These are phyloP conservation scores for Diatrype stigma DNA, from an alignment of 2,329 filamentous ascomycete genomes.

Conservation along the genomic window DNA sequence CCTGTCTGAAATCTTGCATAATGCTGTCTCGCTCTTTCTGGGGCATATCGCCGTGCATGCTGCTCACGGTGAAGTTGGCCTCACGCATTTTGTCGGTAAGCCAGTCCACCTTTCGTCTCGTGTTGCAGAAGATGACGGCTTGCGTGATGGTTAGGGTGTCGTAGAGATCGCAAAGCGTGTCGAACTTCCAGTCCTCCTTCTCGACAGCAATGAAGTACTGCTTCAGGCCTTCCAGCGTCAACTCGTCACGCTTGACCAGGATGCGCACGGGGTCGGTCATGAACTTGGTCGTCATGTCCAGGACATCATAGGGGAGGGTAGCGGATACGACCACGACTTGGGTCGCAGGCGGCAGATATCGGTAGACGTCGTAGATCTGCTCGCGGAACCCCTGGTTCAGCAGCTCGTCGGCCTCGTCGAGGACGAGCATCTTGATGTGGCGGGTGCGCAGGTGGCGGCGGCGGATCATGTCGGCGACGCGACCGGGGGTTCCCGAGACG, in stretches of 20 bases:
- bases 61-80: constrained; percentile 96
- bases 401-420: constrained; percentile 59
- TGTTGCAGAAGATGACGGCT: constrained; percentile 99
- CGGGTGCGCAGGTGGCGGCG: constrained; percentile 53
- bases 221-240: constrained; percentile 95
- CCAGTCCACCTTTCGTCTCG: constrained; percentile 98
- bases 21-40: constrained; percentile 98
- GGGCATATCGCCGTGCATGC: constrained; percentile 99
- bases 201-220: constrained; percentile 99
- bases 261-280: constrained; percentile 98
- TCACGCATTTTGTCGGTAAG: constrained; percentile 99
- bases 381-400: constrained; percentile 95
- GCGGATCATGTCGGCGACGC: constrained; percentile 68
- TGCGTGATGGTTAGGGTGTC: constrained; percentile 98
- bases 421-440: constrained; percentile 61
- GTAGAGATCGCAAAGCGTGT: constrained; percentile 97
- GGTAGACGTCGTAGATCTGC: constrained; percentile 98
- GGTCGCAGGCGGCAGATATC: constrained; percentile 90
- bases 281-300: constrained; percentile 99
- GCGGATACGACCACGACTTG: constrained; percentile 98
- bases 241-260: constrained; percentile 95
- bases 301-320: constrained; percentile 93
- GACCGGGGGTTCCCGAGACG: constrained; percentile 94
- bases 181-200: constrained; percentile 99
- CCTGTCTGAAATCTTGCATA: constrained; percentile 98